These are phyloP conservation scores for Penicillium arizonense DNA, from an alignment of 495 filamentous ascomycete genomes.

Conservation along the genomic window DNA sequence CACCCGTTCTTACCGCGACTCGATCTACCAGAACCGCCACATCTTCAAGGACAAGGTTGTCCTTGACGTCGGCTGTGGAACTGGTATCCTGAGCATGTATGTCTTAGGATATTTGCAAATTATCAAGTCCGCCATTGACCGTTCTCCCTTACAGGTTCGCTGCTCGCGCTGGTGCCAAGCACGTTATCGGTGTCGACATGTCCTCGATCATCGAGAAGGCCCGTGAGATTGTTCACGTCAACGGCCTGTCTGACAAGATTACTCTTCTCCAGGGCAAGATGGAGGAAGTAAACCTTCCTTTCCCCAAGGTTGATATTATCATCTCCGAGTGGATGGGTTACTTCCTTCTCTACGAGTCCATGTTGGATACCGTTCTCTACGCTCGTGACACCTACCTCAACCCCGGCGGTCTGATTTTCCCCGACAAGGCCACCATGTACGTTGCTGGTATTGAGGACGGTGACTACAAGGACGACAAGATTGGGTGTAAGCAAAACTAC, in stretches of 20 bases:
- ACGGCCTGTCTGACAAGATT: slow-evolving; percentile 80
- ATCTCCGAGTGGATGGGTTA: slow-evolving; percentile 99
- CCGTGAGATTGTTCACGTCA: slow-evolving; percentile 81
- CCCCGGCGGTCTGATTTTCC: slow-evolving; percentile 83
- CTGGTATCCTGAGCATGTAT: slow-evolving; percentile 83
- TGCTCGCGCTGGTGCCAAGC: slow-evolving; percentile 86
- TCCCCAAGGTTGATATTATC: slow-evolving; percentile 92
- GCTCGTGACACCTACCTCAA: slow-evolving; percentile 88
- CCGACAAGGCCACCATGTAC: slow-evolving; percentile 87
- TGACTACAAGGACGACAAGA: slow-evolving; percentile 87
- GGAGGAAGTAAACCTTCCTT: slow-evolving; percentile 90
- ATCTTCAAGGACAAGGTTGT: slow-evolving; percentile 98
- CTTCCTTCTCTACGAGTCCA: slow-evolving; percentile 96
- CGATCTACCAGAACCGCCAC: slow-evolving; percentile 92
- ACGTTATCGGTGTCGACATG: slow-evolving; percentile 96
- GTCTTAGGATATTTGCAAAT: slow-evolving; percentile 18
- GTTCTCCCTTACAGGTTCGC: slow-evolving; percentile 71
- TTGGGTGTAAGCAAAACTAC: slow-evolving; percentile 59
- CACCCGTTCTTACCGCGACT: slow-evolving; percentile 91
- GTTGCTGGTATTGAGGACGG: slow-evolving; percentile 84
- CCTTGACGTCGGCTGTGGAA: slow-evolving; percentile 96
- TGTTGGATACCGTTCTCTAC: slow-evolving; percentile 94
- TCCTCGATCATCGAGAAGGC: slow-evolving; percentile 96
- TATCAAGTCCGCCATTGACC: slow-evolving; percentile 4
- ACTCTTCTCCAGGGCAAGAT: slow-evolving; percentile 93